Conservation (phyloP, 768 basidiomycete genomes). For the Podaxis sp. region DNA sequence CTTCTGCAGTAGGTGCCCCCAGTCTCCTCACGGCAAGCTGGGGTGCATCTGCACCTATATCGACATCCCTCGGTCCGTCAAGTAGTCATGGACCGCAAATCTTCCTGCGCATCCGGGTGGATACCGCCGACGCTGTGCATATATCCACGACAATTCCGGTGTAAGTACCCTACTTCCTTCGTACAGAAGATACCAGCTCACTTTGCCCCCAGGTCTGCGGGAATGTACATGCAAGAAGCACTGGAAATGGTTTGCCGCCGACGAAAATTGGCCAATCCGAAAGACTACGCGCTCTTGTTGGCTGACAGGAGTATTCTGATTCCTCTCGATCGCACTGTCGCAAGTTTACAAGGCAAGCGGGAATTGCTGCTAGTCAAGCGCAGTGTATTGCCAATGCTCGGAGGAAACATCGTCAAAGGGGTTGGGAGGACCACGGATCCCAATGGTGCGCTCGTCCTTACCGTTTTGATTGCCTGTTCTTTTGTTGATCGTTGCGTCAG, state of each 20-base stretch:
- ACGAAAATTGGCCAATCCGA: slow-evolving; percentile 63
- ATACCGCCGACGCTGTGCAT: slow-evolving; percentile 79
- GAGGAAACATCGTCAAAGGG: slow-evolving; percentile 65
- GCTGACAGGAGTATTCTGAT: slow-evolving; percentile 72
- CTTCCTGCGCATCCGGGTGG: slow-evolving; percentile 80
- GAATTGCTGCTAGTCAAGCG: slow-evolving; percentile 82
- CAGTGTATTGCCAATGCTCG: slow-evolving; percentile 72
- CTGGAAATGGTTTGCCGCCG: slow-evolving; percentile 80
- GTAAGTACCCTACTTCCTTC: slow-evolving; percentile 46
- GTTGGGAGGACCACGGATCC: slow-evolving; percentile 83
- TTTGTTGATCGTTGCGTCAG: slow-evolving; percentile 34
- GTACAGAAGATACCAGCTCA: neutral
- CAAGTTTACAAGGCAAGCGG: slow-evolving; percentile 84
- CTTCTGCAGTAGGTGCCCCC: slow-evolving; percentile 37
- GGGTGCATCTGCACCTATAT: slow-evolving; percentile 49
- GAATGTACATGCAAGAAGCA: slow-evolving; percentile 97
- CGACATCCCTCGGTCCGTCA: slow-evolving; percentile 69
- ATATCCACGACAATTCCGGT: slow-evolving; percentile 90
- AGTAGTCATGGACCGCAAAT: slow-evolving; percentile 78
- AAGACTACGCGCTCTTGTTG: slow-evolving; percentile 82
- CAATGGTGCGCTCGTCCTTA: slow-evolving; percentile 58
- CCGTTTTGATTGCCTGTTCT: neutral
- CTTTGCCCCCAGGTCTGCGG: slow-evolving; percentile 58
- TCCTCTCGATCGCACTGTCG: slow-evolving; percentile 95
- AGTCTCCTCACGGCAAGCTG: slow-evolving; percentile 49